phyloP scores from a whole-genome alignment of 495 filamentous ascomycete species.

The Talaromyces borbonicus region DNA sequence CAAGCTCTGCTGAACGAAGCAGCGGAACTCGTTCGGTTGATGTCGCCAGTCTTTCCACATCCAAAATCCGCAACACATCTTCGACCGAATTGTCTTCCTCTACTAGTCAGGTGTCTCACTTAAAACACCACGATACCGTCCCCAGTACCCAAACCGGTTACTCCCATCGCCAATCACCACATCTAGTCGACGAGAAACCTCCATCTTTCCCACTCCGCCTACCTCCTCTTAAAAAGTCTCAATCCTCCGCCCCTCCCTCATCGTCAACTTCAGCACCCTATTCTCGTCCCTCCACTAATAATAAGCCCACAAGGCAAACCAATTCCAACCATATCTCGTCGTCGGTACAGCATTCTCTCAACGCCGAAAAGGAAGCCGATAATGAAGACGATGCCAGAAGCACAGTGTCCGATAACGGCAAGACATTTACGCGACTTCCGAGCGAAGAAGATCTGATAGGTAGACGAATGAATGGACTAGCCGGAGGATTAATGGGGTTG shows the following conservation, averaged over 20 bases:
- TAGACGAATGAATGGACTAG: slow-evolving; percentile 75
- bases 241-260: no score
- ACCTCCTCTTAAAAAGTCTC: slow-evolving; percentile 1
- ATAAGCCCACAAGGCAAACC: no score
- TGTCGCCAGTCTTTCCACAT: not conserved
- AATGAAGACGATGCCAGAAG: not conserved
- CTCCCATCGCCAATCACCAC: not conserved
- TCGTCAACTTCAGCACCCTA: no score
- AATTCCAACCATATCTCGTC: no score
- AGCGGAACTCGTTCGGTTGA: no score
- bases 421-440: slow-evolving; percentile 52
- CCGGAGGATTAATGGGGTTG: slow-evolving; percentile 65
- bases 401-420: slow-evolving; percentile 1
- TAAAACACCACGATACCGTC: not conserved
- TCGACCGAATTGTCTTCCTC: not conserved
- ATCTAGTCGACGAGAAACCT: not conserved
- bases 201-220: not conserved
- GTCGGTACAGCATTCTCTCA: not conserved
- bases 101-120: no score
- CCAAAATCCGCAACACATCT: not conserved
- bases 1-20: not conserved
- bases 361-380: not conserved
- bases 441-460: slow-evolving; percentile 79
- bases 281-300: no score
- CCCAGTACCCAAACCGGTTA: not conserved